phyloP scores from a whole-genome alignment of 2,329 filamentous ascomycete species.

The Colletotrichum sp. region DNA sequence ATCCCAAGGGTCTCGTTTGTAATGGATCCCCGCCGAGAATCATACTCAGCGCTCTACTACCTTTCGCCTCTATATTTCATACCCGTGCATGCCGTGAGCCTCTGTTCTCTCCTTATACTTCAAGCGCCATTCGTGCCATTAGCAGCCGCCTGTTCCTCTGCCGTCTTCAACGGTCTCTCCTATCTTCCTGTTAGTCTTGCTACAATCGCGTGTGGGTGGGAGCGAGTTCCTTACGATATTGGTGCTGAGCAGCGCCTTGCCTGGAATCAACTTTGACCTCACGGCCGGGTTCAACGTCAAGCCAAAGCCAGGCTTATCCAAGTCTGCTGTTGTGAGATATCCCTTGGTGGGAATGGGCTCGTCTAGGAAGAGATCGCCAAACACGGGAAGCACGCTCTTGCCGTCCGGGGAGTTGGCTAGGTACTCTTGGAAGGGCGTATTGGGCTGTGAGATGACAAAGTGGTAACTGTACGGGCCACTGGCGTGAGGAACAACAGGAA shows the following conservation, averaged over 20 bases:
- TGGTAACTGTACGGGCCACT: conserved; percentile 95
- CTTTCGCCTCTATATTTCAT: background rate
- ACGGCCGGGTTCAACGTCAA: conserved; percentile 83
- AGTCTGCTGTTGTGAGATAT: conserved; percentile 76
- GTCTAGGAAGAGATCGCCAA: conserved; percentile 88
- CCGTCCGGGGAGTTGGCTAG: conserved; percentile 92
- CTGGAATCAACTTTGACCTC: conserved; percentile 73
- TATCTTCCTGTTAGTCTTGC: background rate
- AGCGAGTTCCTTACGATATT: conserved; percentile 31
- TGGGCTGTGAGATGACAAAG: conserved; percentile 91
- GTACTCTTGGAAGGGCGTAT: conserved; percentile 95
- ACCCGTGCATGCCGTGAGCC: conserved; percentile 27
- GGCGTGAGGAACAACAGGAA: conserved; percentile 93
- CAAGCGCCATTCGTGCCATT: conserved; percentile 24
- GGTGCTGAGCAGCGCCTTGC: conserved; percentile 73
- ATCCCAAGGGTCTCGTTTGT: background rate
- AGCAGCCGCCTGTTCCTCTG: conserved; percentile 21
- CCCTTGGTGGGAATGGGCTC: conserved; percentile 88
- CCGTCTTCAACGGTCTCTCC: conserved; percentile 13
- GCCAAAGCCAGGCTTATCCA: conserved; percentile 92
- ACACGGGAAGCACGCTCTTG: conserved; percentile 87
- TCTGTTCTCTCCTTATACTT: conserved; percentile 35
- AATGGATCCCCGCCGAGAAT: background rate
- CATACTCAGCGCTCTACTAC: background rate
- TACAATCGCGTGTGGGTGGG: background rate